Evolutionary conservation across 441 rosid genomes (phyloP).

Genomic region (Populus hybrid): DNA sequence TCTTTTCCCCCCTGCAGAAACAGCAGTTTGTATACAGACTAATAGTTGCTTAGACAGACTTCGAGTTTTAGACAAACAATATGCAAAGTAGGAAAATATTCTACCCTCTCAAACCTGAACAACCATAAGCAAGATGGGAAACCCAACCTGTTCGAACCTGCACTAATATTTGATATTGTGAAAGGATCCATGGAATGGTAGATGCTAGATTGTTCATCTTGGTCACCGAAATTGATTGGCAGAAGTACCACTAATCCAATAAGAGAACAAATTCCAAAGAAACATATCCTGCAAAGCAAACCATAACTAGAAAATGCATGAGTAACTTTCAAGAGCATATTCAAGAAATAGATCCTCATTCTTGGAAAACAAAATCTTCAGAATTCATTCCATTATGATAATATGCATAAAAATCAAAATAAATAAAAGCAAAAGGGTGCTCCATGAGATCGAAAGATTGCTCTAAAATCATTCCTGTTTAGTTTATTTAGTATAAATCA

Average conservation of each 20-base stretch:
- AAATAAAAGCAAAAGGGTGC: background rate
- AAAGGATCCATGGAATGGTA: constrained; percentile 54
- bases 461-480: background rate
- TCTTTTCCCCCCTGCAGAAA: background rate
- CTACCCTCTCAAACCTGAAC: background rate
- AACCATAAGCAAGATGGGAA: background rate
- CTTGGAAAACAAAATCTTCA: background rate
- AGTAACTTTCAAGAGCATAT: background rate
- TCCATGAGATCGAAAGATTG: background rate
- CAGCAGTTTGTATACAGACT: background rate
- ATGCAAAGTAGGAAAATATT: background rate
- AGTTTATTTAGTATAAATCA: background rate
- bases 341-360: background rate
- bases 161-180: constrained; percentile 60
- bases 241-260: constrained; percentile 68
- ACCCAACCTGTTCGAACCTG: constrained; percentile 69
- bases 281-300: constrained; percentile 51
- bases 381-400: background rate
- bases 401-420: background rate
- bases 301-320: background rate
- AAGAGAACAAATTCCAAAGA: constrained; percentile 63
- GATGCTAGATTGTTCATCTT: constrained; percentile 34
- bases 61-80: background rate
- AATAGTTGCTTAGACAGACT: background rate
- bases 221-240: constrained; percentile 66